Evolutionary conservation across 257 asterid species (phyloP).

Genomic region (Solanum rostratum): DNA sequence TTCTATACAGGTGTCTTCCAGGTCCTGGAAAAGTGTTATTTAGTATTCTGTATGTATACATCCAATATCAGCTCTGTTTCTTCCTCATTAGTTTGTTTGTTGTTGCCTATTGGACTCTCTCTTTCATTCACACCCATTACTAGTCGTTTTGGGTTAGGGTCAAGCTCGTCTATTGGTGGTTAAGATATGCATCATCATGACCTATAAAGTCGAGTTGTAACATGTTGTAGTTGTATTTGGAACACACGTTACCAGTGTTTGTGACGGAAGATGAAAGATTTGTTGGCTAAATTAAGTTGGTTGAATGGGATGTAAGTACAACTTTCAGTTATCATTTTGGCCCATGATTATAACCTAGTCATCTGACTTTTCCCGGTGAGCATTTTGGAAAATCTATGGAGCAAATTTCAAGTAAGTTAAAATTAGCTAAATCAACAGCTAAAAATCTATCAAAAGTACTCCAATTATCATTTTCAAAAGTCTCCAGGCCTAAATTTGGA

Average conservation of each 20-base stretch:
- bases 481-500: background rate
- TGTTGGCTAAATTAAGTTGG: background rate
- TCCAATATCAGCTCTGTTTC: too few relatives aligned
- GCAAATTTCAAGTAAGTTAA: constrained; percentile 29
- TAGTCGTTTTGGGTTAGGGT: too few relatives aligned
- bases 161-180: too few relatives aligned
- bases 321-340: background rate
- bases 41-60: too few relatives aligned
- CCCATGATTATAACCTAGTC: background rate
- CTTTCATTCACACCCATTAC: too few relatives aligned
- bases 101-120: too few relatives aligned
- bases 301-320: background rate
- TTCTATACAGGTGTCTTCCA: too few relatives aligned
- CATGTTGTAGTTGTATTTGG: background rate
- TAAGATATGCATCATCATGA: too few relatives aligned
- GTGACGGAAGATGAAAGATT: background rate
- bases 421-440: background rate
- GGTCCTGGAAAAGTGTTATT: too few relatives aligned
- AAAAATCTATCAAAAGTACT: constrained; percentile 4
- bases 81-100: too few relatives aligned
- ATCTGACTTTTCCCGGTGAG: background rate
- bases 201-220: too few relatives aligned
- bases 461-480: background rate
- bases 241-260: background rate
- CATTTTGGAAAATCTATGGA: background rate